Conservation (phyloP, 768 basidiomycete species). For the Daedalea quercina region DNA sequence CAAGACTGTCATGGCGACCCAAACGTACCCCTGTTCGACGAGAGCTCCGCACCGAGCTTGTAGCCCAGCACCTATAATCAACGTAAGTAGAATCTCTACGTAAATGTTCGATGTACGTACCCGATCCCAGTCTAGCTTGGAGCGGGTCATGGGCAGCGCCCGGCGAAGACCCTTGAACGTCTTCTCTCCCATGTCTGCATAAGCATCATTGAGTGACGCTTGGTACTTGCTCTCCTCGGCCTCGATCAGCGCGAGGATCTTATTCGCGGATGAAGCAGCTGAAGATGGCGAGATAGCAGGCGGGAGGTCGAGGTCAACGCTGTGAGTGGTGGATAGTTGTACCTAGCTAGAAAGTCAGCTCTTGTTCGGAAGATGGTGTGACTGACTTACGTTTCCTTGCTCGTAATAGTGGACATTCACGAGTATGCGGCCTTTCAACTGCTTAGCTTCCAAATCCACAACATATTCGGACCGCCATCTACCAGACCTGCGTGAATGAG, state of each 20-base stretch:
- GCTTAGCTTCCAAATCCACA: constrained; percentile 58
- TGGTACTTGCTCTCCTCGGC: constrained; percentile 80
- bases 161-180: constrained; percentile 88
- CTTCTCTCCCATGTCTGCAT: constrained; percentile 88
- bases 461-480: constrained; percentile 89
- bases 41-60: constrained; percentile 72
- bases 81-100: not conserved
- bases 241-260: constrained; percentile 75
- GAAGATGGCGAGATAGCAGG: constrained; percentile 47
- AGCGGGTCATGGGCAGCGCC: constrained; percentile 85
- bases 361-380: not conserved
- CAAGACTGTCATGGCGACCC: constrained; percentile 17
- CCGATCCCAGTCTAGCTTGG: constrained; percentile 96
- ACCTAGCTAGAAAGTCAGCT: constrained; percentile 43
- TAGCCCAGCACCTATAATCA: constrained; percentile 44
- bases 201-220: constrained; percentile 69
- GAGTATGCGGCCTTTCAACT: constrained; percentile 64
- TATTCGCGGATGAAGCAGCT: constrained; percentile 49
- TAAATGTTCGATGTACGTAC: constrained; percentile 28
- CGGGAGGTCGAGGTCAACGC: constrained; percentile 56
- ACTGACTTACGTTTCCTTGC: constrained; percentile 75
- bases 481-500: constrained; percentile 63
- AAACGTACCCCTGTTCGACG: constrained; percentile 57
- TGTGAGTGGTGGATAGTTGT: constrained; percentile 77
- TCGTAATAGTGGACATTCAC: constrained; percentile 96